phyloP scores from a whole-genome alignment of 768 basidiomycete genomes.

The Pulveroboletus sp. region DNA sequence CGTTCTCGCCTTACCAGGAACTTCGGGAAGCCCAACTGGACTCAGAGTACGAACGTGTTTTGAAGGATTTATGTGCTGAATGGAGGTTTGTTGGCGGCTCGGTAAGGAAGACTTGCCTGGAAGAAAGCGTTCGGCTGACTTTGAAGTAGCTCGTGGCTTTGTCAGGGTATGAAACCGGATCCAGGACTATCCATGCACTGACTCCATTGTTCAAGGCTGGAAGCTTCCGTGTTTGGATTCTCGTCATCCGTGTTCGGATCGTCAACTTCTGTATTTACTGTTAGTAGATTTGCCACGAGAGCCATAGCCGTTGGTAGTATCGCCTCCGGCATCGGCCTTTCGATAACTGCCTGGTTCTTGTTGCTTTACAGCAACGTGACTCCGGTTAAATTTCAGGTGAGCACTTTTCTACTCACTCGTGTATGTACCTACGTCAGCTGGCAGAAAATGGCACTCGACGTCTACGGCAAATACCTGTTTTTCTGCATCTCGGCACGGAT shows the following conservation, averaged over 20 bases:
- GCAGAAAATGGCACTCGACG: slow-evolving; percentile 40
- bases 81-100: slow-evolving; percentile 66
- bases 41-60: slow-evolving; percentile 49
- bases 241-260: slow-evolving; percentile 38
- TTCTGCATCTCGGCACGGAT: slow-evolving; percentile 65
- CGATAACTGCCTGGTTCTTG: slow-evolving; percentile 62
- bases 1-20: slow-evolving; percentile 56
- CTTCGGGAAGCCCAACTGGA: slow-evolving; percentile 39
- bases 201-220: slow-evolving; percentile 27
- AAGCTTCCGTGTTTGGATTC: slow-evolving; percentile 63
- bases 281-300: slow-evolving; percentile 43
- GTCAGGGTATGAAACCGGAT: slow-evolving; percentile 42
- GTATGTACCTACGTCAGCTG: neutral
- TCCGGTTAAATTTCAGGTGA: slow-evolving; percentile 50
- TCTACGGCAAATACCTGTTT: slow-evolving; percentile 61
- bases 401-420: slow-evolving; percentile 15
- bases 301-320: slow-evolving; percentile 57
- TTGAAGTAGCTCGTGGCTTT: slow-evolving; percentile 50
- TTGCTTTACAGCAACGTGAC: slow-evolving; percentile 56
- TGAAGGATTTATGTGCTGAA: slow-evolving; percentile 48
- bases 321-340: slow-evolving; percentile 61
- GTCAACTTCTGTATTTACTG: slow-evolving; percentile 46
- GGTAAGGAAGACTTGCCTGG: slow-evolving; percentile 32
- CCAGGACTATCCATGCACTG: neutral
- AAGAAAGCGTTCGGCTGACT: neutral